These are phyloP conservation scores for Bullera alba DNA, from an alignment of 768 basidiomycete species.

Conservation along the genomic window DNA sequence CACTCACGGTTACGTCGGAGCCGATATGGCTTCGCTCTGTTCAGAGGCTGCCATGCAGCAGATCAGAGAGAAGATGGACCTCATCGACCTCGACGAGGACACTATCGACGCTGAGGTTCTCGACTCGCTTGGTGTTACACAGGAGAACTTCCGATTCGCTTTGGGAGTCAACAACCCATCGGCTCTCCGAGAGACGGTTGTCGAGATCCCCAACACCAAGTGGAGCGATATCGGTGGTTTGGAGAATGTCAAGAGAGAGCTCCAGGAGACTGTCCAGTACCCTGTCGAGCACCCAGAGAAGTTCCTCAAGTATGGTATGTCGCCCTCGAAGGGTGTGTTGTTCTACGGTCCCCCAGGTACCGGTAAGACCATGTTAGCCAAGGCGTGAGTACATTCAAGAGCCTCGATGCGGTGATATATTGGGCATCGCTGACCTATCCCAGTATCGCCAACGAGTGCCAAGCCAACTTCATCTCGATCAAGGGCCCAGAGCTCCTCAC, in stretches of 20 bases:
- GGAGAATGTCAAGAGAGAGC: constrained; percentile 97
- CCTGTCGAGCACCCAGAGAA: constrained; percentile 99
- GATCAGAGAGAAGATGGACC: constrained; percentile 99
- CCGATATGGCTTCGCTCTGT: constrained; percentile 92
- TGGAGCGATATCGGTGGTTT: constrained; percentile 99
- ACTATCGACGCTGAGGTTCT: constrained; percentile 99
- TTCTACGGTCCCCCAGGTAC: constrained; percentile 99
- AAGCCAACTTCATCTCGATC: constrained; percentile 99
- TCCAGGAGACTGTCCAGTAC: constrained; percentile 99
- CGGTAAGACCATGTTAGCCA: constrained; percentile 97
- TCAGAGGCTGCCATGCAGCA: constrained; percentile 99
- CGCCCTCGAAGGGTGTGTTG: constrained; percentile 96
- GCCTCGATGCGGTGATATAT: neutral
- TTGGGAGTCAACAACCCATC: constrained; percentile 96
- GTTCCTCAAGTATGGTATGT: constrained; percentile 99
- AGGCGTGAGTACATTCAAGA: constrained; percentile 54
- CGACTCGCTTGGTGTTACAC: constrained; percentile 96
- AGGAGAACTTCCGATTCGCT: constrained; percentile 99
- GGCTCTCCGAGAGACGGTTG: constrained; percentile 96
- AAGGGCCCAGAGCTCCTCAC: constrained; percentile 98
- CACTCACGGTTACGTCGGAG: constrained; percentile 98
- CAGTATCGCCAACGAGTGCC: constrained; percentile 92
- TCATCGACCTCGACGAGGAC: constrained; percentile 54
- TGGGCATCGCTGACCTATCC: constrained; percentile 3
- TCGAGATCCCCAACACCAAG: constrained; percentile 95